phyloP scores from a whole-genome alignment of 345 rosid genomes.

The Draba incana region DNA sequence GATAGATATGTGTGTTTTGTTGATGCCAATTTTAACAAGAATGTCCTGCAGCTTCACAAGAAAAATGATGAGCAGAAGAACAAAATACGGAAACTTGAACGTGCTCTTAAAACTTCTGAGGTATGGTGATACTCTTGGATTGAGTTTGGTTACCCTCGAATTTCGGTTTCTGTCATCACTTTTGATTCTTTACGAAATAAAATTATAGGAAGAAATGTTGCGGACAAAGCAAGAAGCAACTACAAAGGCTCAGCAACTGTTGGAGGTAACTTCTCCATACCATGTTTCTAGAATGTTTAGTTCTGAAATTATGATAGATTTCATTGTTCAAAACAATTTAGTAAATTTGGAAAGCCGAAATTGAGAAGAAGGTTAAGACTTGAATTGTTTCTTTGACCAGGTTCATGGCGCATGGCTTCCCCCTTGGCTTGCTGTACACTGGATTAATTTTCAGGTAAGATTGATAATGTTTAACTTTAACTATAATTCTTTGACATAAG shows the following conservation, averaged over 20 bases:
- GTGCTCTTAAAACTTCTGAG: slow-evolving; percentile 91
- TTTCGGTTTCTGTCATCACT: background rate
- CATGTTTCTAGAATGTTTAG: background rate
- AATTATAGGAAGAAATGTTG: slow-evolving; percentile 75
- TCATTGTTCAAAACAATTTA: background rate
- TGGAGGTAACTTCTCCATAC: slow-evolving; percentile 61
- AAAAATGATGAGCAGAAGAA: slow-evolving; percentile 71
- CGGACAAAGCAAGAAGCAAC: slow-evolving; percentile 76
- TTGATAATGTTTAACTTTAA: slow-evolving; percentile 22
- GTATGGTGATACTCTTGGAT: slow-evolving; percentile 44
- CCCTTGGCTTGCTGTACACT: slow-evolving; percentile 79
- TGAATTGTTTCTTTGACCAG: slow-evolving; percentile 48
- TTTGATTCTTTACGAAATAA: background rate
- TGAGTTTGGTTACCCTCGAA: background rate
- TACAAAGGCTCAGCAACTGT: slow-evolving; percentile 66
- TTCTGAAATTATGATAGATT: background rate
- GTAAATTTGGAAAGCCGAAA: background rate
- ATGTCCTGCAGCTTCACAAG: slow-evolving; percentile 63
- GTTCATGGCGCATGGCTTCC: slow-evolving; percentile 97
- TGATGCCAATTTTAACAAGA: slow-evolving; percentile 8
- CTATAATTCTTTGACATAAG: background rate
- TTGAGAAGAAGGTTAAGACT: background rate
- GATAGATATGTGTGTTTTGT: slow-evolving; percentile 3
- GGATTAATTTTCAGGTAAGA: slow-evolving; percentile 62
- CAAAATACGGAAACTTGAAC: slow-evolving; percentile 78